Conservation (phyloP, 345 rosid species). For the Brassica carinata region DNA sequence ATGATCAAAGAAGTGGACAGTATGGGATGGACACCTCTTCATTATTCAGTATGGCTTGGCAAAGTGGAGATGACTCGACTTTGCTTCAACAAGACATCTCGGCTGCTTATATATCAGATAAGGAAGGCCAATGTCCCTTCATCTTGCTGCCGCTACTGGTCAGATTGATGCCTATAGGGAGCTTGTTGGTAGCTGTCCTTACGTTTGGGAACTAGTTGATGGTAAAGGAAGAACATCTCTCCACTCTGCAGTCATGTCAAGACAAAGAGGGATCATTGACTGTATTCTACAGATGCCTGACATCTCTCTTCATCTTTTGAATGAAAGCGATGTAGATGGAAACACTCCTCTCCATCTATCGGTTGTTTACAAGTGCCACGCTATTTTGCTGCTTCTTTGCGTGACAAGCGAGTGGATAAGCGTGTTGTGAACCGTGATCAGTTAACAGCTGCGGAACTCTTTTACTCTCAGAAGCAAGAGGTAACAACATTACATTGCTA, state of each 20-base stretch:
- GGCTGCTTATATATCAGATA: constrained; percentile 26
- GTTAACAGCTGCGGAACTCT: constrained; percentile 41
- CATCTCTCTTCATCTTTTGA: constrained; percentile 29
- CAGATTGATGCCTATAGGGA: constrained; percentile 15
- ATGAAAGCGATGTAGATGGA: constrained; percentile 42
- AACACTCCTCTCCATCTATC: constrained; percentile 52
- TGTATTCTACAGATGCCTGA: constrained; percentile 19
- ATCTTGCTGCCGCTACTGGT: constrained; percentile 24
- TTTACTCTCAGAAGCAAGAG: constrained; percentile 32
- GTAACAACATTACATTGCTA: constrained; percentile 11
- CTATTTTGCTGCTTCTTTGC: constrained; percentile 28
- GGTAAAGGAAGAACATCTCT: constrained; percentile 34
- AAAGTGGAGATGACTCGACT: constrained; percentile 8
- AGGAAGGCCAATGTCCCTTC: constrained; percentile 34
- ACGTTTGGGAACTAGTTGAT: constrained; percentile 33
- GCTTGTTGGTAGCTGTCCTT: constrained; percentile 27
- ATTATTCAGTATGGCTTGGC: constrained; percentile 29
- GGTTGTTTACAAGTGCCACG: constrained; percentile 27
- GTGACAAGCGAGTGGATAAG: constrained; percentile 37
- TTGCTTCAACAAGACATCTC: constrained; percentile 31
- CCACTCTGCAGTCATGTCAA: constrained; percentile 44
- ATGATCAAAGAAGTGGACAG: constrained; percentile 21
- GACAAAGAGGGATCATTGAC: constrained; percentile 24
- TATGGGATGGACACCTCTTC: constrained; percentile 36
- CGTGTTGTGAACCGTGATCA: constrained; percentile 34